These are phyloP conservation scores for Vanilla planifolia DNA, from an alignment of 106 monocot genomes.

Conservation along the genomic window DNA sequence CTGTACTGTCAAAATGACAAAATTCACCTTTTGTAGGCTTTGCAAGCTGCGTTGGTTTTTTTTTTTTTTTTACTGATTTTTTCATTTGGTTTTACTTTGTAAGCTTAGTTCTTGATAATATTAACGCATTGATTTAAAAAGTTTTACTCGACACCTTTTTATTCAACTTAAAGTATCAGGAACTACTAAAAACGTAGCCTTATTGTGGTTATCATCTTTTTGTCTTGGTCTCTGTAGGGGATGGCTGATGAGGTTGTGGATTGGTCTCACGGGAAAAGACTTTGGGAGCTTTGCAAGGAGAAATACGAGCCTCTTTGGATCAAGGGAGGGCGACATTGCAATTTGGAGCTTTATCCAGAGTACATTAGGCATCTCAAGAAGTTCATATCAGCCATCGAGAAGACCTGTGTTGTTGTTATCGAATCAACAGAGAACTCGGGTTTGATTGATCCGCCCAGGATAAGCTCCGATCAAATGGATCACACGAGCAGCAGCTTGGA, in stretches of 20 bases:
- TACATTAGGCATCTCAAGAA: conserved; percentile 12
- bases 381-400: conserved; percentile 1
- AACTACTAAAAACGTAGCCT: no score
- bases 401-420: neutral
- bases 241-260: conserved; percentile 9
- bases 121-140: no score
- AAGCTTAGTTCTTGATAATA: no score
- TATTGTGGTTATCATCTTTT: neutral
- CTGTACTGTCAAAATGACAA: no score
- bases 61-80: no score
- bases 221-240: neutral
- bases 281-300: conserved; percentile 8
- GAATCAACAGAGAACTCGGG: neutral
- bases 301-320: conserved; percentile 15
- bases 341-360: conserved; percentile 9
- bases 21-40: no score
- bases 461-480: neutral
- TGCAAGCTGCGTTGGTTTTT: no score
- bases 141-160: no score
- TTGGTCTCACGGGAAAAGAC: conserved; percentile 9
- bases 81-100: no score
- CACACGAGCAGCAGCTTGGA: neutral
- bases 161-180: no score
- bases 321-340: conserved; percentile 6
- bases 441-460: neutral